Evolutionary conservation across 352 stramenopile genomes (phyloP).

Genomic region (Globisporangium camurandrum): DNA sequence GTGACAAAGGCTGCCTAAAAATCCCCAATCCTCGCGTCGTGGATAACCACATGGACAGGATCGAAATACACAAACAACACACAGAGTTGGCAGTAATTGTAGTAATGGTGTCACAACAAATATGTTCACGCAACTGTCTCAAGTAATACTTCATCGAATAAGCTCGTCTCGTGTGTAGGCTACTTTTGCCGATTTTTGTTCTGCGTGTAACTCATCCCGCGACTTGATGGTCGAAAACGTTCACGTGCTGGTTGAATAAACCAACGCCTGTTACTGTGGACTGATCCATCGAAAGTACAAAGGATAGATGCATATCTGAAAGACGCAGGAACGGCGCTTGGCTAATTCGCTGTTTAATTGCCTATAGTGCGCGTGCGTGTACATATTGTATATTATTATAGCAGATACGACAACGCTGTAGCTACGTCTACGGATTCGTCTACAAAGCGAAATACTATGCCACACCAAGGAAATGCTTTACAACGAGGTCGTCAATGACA

Average conservation of each 20-base stretch:
- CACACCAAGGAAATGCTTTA: too few species aligned
- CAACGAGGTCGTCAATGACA: too few species aligned
- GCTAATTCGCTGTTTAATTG: too few species aligned
- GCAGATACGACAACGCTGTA: too few species aligned
- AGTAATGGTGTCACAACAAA: background rate
- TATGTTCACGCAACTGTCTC: background rate
- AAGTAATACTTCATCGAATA: background rate
- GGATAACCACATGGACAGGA: background rate
- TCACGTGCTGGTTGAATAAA: constrained; percentile 1
- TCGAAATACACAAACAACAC: background rate
- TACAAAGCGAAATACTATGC: too few species aligned
- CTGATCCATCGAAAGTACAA: too few species aligned
- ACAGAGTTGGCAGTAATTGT: background rate
- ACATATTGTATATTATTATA: too few species aligned
- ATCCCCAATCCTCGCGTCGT: background rate
- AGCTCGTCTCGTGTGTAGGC: background rate
- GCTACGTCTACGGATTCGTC: too few species aligned
- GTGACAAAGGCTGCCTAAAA: background rate
- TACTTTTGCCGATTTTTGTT: background rate
- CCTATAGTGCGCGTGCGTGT: too few species aligned
- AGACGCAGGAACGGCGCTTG: too few species aligned
- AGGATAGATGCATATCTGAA: too few species aligned
- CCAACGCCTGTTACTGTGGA: too few species aligned
- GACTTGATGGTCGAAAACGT: background rate
- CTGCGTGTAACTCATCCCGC: background rate